Evolutionary conservation across 306 rosid genomes (phyloP).

Genomic region (Vigna nakashimae): DNA sequence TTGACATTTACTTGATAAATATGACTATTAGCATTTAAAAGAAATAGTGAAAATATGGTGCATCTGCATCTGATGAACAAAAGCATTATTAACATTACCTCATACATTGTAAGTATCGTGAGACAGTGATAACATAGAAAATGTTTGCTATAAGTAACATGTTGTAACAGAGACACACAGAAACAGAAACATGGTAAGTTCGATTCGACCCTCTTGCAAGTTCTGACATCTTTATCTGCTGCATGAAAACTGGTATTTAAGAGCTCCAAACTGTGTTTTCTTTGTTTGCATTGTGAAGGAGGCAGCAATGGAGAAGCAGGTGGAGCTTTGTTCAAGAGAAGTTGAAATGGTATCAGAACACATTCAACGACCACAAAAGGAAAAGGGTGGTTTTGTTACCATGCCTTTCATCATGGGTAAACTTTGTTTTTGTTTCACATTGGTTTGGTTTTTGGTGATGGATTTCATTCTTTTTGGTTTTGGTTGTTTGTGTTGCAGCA

Average conservation of each 20-base stretch:
- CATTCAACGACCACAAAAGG: slow-evolving; percentile 21
- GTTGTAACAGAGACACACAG: slow-evolving; percentile 10
- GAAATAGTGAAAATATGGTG: neutral
- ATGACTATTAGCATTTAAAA: neutral
- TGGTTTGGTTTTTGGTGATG: slow-evolving; percentile 19
- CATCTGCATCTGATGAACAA: neutral
- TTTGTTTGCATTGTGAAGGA: neutral
- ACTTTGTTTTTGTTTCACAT: neutral
- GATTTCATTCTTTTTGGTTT: slow-evolving; percentile 5
- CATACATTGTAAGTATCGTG: neutral
- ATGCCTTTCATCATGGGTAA: slow-evolving; percentile 76
- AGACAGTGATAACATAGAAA: neutral
- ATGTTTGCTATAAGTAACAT: neutral
- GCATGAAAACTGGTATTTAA: neutral
- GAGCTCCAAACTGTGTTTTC: neutral
- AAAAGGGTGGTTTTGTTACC: slow-evolving; percentile 66
- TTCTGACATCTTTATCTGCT: neutral
- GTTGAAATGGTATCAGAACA: slow-evolving; percentile 30
- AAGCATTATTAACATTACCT: neutral
- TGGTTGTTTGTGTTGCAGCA: slow-evolving; percentile 48
- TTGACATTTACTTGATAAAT: too few relatives aligned
- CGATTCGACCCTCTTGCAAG: neutral
- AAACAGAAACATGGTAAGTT: neutral
- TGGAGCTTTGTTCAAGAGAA: slow-evolving; percentile 42
- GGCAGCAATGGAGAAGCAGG: slow-evolving; percentile 44